A percentile compares a stretch with the other conserved stretches of the same genome.
Conservation (phyloP, 2,329 filamentous ascomycete species). For the Cladosporium phlei region DNA sequence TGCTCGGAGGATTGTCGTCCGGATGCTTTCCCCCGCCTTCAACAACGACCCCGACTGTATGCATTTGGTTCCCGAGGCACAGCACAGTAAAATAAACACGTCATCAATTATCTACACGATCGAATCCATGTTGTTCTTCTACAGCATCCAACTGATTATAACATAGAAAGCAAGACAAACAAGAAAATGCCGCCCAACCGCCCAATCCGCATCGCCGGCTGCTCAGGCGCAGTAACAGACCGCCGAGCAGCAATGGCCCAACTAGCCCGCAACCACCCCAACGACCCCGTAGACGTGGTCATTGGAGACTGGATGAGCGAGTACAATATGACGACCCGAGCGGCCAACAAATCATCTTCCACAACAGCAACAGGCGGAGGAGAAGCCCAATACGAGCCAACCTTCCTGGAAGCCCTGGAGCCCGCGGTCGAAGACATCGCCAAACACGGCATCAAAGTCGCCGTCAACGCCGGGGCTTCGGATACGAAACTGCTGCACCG, state of each 20-base stretch:
- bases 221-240: slow-evolving; percentile 38
- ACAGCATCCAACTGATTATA: no score
- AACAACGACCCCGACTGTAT: neutral
- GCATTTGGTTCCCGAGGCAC: neutral
- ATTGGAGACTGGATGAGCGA: slow-evolving; percentile 49
- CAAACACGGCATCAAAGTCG: slow-evolving; percentile 49
- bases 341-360: slow-evolving; percentile 20
- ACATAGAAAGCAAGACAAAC: no score
- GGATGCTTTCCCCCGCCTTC: neutral
- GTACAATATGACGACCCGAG: slow-evolving; percentile 32
- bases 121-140: no score
- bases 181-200: no score
- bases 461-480: slow-evolving; percentile 54
- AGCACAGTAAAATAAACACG: neutral
- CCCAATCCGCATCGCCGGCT: slow-evolving; percentile 29
- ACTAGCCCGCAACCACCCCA: slow-evolving; percentile 26
- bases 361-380: slow-evolving; percentile 20
- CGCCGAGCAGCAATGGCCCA: slow-evolving; percentile 34
- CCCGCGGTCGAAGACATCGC: slow-evolving; percentile 43
- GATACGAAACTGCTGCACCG: slow-evolving; percentile 51
- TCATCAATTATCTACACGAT: no score
- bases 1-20: neutral
- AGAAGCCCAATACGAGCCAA: slow-evolving; percentile 46
- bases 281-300: slow-evolving; percentile 48
- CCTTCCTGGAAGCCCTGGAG: slow-evolving; percentile 48